A percentile compares a stretch with the other conserved stretches of the same genome.
Conservation (phyloP, 176 grass and related monocot genomes). For the Otatea glauca region DNA sequence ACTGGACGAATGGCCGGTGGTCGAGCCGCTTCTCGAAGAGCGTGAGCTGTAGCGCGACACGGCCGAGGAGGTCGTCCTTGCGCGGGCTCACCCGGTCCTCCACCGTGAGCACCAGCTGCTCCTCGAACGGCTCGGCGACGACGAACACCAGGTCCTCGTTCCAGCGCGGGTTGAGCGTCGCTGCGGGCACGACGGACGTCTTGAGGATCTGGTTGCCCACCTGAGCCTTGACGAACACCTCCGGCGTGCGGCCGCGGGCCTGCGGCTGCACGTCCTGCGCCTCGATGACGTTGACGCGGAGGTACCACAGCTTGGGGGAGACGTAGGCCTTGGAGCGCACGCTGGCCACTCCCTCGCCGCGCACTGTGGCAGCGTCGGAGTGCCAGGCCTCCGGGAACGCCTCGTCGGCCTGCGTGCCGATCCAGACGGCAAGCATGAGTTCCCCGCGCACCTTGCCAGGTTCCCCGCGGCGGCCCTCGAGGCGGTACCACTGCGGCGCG, state of each 20-base stretch:
- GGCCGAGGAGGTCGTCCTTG: slow-evolving; percentile 85
- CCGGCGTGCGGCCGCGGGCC: slow-evolving; percentile 45
- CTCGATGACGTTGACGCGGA: slow-evolving; percentile 85
- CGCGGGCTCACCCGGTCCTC: slow-evolving; percentile 66
- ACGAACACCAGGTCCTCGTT: slow-evolving; percentile 94
- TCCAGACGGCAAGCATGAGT: slow-evolving; percentile 90
- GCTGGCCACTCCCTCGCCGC: slow-evolving; percentile 63
- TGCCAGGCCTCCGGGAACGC: slow-evolving; percentile 95
- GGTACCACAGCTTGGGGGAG: slow-evolving; percentile 93
- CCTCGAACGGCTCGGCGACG: slow-evolving; percentile 94
- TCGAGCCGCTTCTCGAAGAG: slow-evolving; percentile 84
- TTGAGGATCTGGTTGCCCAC: slow-evolving; percentile 84
- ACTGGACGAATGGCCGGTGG: slow-evolving; percentile 74
- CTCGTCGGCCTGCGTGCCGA: slow-evolving; percentile 89
- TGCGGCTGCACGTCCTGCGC: slow-evolving; percentile 87
- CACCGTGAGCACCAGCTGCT: slow-evolving; percentile 75
- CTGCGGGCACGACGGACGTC: slow-evolving; percentile 50
- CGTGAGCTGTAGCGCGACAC: slow-evolving; percentile 56
- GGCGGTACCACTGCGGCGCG: slow-evolving; percentile 80
- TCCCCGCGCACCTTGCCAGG: slow-evolving; percentile 66
- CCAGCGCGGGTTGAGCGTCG: slow-evolving; percentile 73
- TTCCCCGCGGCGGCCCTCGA: slow-evolving; percentile 61
- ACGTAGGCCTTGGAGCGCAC: slow-evolving; percentile 86
- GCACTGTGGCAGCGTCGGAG: slow-evolving; percentile 75
- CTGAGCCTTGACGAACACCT: slow-evolving; percentile 84